A percentile compares a stretch with the other conserved stretches of the same genome.
phyloP scores from a whole-genome alignment of 2,329 filamentous ascomycete species.

The Fusarium fujikuroi region DNA sequence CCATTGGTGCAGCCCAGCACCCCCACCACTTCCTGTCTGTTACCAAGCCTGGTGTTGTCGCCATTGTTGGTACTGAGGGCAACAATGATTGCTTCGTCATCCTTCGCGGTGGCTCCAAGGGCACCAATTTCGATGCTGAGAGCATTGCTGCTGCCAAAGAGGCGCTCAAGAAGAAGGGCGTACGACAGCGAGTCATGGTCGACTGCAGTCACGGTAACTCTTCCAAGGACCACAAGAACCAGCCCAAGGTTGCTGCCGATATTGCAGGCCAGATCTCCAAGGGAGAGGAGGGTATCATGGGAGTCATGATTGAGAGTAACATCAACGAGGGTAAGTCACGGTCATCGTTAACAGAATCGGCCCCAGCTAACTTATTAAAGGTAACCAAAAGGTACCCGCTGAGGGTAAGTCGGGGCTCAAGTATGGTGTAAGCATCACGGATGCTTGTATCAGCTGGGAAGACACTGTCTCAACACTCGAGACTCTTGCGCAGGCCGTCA shows the following conservation, averaged over 20 bases:
- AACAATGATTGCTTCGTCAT: conserved; percentile 99
- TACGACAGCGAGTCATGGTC: conserved; percentile 87
- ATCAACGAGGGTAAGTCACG: conserved; percentile 83
- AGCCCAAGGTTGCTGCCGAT: conserved; percentile 87
- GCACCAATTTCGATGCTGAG: conserved; percentile 91
- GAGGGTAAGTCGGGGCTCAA: conserved; percentile 87
- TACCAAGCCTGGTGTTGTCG: conserved; percentile 94
- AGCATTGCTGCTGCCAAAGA: conserved; percentile 87
- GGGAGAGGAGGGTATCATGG: conserved; percentile 90
- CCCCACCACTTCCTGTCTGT: conserved; percentile 98
- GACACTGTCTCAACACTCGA: conserved; percentile 85
- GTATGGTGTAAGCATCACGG: conserved; percentile 96
- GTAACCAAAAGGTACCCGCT: conserved; percentile 89
- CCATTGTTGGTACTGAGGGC: conserved; percentile 92
- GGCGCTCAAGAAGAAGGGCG: conserved; percentile 77
- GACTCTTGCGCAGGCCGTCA: conserved; percentile 81
- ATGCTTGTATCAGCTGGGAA: conserved; percentile 96
- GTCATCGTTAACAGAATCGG: not conserved
- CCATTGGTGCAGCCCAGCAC: conserved; percentile 90
- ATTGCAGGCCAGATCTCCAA: conserved; percentile 85
- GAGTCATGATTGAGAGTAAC: conserved; percentile 98
- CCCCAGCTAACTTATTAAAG: conserved; percentile 50
- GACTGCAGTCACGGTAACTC: conserved; percentile 99
- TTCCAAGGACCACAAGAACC: conserved; percentile 95
- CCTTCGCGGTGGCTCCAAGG: conserved; percentile 88